Evolutionary conservation across 202 grass and related monocot species (phyloP).

Genomic region (Carex sylvatica): DNA sequence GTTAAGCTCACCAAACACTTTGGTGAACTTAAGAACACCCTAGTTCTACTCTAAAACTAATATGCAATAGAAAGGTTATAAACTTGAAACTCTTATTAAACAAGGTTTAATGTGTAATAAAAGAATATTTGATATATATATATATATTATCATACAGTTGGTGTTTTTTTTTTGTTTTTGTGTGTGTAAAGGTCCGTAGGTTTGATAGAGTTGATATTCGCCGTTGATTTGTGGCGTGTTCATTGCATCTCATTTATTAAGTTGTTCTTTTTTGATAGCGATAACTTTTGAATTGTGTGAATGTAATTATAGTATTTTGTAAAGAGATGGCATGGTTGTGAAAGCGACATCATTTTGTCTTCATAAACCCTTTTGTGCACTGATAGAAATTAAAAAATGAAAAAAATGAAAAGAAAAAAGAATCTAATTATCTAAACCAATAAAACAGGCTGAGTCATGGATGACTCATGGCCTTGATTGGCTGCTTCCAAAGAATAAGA

Average conservation of each 20-base stretch:
- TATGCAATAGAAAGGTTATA: too few species aligned
- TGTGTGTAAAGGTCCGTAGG: too few species aligned
- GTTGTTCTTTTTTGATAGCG: background rate
- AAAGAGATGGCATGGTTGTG: constrained; percentile 11
- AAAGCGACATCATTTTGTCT: constrained; percentile 8
- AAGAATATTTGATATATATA: too few species aligned
- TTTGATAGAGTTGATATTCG: background rate
- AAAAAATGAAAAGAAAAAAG: background rate
- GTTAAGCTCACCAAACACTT: too few species aligned
- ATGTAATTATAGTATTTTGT: constrained; percentile 15
- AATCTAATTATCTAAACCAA: background rate
- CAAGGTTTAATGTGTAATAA: too few species aligned
- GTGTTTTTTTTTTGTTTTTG: too few species aligned
- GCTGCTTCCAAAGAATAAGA: background rate
- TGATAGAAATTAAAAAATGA: background rate
- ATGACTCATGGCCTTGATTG: constrained; percentile 1
- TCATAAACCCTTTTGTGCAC: constrained; percentile 5
- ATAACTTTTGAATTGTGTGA: constrained; percentile 3
- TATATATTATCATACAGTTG: too few species aligned
- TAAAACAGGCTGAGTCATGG: background rate
- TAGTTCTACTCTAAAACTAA: too few species aligned
- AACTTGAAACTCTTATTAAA: background rate
- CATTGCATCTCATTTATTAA: background rate
- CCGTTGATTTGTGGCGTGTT: background rate
- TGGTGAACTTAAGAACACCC: too few species aligned